phyloP scores from a whole-genome alignment of 805 yeast genomes.

The Starmerella apis region DNA sequence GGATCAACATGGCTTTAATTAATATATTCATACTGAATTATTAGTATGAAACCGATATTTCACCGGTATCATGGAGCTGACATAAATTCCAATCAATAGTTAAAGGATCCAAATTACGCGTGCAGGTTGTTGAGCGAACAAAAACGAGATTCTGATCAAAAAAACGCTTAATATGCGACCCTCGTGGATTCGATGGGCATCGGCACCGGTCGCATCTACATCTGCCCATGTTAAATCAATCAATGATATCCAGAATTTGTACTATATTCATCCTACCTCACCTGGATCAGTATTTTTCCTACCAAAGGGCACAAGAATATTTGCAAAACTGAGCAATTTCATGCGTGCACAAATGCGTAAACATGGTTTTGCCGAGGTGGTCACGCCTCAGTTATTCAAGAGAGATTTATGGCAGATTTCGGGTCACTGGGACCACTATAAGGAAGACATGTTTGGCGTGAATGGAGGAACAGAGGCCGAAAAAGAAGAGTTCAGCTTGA shows the following conservation, averaged over 20 bases:
- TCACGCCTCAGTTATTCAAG: constrained; percentile 81
- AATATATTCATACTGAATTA: too few relatives aligned
- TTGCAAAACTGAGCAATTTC: constrained; percentile 65
- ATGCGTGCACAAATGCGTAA: constrained; percentile 75
- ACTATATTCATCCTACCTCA: constrained; percentile 65
- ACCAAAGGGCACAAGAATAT: constrained; percentile 84
- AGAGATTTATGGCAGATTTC: constrained; percentile 77
- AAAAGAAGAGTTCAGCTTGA: constrained; percentile 55
- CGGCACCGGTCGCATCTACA: constrained; percentile 13
- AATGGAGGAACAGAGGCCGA: constrained; percentile 32
- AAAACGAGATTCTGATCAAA: too few relatives aligned
- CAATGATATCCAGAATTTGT: constrained; percentile 62
- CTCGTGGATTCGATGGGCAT: constrained; percentile 8
- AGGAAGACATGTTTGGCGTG: constrained; percentile 88
- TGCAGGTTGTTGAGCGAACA: too few relatives aligned
- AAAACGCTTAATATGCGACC: constrained; percentile 5
- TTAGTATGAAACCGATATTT: too few relatives aligned
- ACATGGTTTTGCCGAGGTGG: constrained; percentile 82
- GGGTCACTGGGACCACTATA: constrained; percentile 93
- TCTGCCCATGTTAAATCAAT: constrained; percentile 30
- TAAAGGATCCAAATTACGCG: background rate
- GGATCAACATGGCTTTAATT: too few relatives aligned
- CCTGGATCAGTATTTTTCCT: constrained; percentile 90
- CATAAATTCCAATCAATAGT: background rate
- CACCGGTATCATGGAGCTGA: background rate